phyloP scores from a whole-genome alignment of 768 basidiomycete species.

The Aureoboletus auriporus region DNA sequence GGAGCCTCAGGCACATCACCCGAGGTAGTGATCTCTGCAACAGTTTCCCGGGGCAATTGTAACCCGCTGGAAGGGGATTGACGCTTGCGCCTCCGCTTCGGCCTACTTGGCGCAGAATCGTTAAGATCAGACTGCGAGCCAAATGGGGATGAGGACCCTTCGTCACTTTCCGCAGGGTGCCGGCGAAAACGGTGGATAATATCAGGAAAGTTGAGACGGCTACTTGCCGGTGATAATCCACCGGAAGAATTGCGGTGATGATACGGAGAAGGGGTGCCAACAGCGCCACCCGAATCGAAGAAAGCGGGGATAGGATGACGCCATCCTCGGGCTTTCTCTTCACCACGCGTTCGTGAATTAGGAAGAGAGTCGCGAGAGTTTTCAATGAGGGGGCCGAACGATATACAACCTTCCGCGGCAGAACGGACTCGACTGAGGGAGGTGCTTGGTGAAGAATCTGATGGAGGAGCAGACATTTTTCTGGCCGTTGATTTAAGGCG shows the following conservation, averaged over 20 bases:
- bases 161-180: constrained; percentile 41
- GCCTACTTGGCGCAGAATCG: constrained; percentile 20
- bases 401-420: constrained; percentile 42
- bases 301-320: constrained; percentile 25
- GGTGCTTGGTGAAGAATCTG: constrained; percentile 37
- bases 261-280: constrained; percentile 33
- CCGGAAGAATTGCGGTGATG: constrained; percentile 24
- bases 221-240: constrained; percentile 42
- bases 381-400: constrained; percentile 56
- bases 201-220: constrained; percentile 38
- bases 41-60: constrained; percentile 12
- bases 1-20: constrained; percentile 7
- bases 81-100: constrained; percentile 12
- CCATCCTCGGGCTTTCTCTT: constrained; percentile 30
- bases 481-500: constrained; percentile 12
- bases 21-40: constrained; percentile 7
- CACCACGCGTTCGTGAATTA: constrained; percentile 41
- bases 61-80: constrained; percentile 25
- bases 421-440: constrained; percentile 38
- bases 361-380: constrained; percentile 45
- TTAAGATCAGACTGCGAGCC: constrained; percentile 43
- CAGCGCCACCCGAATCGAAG: constrained; percentile 32
- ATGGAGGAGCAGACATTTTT: constrained; percentile 31
- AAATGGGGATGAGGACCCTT: constrained; percentile 41
- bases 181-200: constrained; percentile 34